Conservation (phyloP, 257 asterid genomes). For the Solanum dulcamara region DNA sequence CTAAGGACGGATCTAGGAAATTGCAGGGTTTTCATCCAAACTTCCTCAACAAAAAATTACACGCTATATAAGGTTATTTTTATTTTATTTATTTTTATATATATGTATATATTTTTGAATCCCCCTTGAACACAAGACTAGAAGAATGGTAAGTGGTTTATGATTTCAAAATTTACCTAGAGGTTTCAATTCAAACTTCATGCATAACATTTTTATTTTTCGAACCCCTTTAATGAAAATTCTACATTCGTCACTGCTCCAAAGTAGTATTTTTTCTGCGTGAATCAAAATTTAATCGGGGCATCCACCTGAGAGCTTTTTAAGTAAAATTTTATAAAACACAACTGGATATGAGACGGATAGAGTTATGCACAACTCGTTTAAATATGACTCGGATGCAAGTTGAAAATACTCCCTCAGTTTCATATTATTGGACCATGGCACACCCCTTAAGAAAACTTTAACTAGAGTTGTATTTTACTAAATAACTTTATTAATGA, state of each 20-base stretch:
- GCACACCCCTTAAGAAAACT: too few species aligned
- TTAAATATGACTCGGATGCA: background rate
- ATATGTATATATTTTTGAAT: background rate
- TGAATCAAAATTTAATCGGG: background rate
- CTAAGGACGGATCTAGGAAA: accelerated
- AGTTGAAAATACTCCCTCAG: too few species aligned
- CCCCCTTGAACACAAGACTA: background rate
- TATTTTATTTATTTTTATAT: too few species aligned
- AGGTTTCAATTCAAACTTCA: background rate
- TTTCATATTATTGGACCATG: too few species aligned
- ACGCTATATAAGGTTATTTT: background rate
- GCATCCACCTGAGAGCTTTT: background rate
- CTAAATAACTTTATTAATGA: too few species aligned
- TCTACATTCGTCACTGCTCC: background rate
- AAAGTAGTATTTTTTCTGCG: background rate
- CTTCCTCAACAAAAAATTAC: background rate
- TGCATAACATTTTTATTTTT: background rate
- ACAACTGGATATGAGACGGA: too few species aligned
- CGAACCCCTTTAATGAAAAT: background rate
- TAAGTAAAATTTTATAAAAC: too few species aligned
- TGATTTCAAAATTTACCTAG: background rate
- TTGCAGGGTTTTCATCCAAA: background rate
- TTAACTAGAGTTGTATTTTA: too few species aligned
- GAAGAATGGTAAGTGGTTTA: background rate
- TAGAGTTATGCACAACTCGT: background rate